Conservation (phyloP, 495 filamentous ascomycete genomes). For the Parathielavia hyrcaniae region DNA sequence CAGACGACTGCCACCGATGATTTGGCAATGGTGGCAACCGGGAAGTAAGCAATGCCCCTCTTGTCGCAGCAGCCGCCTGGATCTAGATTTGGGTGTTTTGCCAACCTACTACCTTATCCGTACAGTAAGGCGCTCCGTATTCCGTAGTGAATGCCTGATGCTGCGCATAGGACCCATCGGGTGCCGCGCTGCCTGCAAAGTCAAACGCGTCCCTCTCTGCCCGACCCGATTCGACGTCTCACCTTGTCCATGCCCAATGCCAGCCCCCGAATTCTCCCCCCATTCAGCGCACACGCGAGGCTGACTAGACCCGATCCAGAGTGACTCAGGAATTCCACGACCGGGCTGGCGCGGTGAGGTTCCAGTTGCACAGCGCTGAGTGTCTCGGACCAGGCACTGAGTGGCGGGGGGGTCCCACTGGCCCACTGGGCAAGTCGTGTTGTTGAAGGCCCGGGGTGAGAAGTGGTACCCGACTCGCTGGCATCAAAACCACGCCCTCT, state of each 20-base stretch:
- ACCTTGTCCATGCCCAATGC: conserved; percentile 31
- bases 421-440: neutral
- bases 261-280: conserved; percentile 25
- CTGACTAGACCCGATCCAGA: conserved; percentile 25
- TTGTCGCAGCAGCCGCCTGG: neutral
- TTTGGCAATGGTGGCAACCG: conserved; percentile 33
- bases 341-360: conserved; percentile 13
- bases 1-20: conserved; percentile 22
- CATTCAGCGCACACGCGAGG: conserved; percentile 22
- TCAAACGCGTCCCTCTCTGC: conserved; percentile 4
- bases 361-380: conserved; percentile 1
- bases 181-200: neutral
- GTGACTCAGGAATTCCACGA: conserved; percentile 26
- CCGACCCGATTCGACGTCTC: conserved; percentile 28
- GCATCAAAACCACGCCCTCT: conserved; percentile 21
- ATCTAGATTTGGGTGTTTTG: neutral
- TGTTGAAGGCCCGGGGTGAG: neutral
- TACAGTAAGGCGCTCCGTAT: too few species aligned
- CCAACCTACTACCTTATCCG: too few species aligned
- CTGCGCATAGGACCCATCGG: too few species aligned
- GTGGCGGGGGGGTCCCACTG: neutral
- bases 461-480: neutral
- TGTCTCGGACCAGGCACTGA: neutral
- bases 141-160: neutral
- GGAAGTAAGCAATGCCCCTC: conserved; percentile 9